Percentiles rank a stretch among this genome's conserved stretches.
phyloP scores from a whole-genome alignment of 2,329 filamentous ascomycete species.

The Arachnomyces sp. region DNA sequence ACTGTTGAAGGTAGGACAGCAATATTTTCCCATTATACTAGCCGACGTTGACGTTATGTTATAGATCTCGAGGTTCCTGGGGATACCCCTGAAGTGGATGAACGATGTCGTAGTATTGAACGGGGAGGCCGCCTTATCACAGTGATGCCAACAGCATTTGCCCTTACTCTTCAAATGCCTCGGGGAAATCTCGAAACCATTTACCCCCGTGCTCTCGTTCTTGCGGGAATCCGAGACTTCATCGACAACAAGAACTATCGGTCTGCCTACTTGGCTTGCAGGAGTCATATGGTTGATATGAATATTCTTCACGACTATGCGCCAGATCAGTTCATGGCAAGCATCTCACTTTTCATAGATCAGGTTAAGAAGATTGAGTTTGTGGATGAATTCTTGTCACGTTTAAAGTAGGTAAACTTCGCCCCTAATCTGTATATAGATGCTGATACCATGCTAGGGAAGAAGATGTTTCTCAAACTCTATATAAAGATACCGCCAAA shows the following conservation, averaged over 20 bases:
- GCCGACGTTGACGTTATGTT: conserved; percentile 15
- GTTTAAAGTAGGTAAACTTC: conserved; percentile 54
- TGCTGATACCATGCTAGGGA: conserved; percentile 42
- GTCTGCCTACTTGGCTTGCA: conserved; percentile 76
- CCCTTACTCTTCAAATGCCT: conserved; percentile 86
- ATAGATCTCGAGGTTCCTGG: conserved; percentile 70
- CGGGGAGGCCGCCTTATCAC: conserved; percentile 79
- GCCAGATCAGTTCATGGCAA: conserved; percentile 74
- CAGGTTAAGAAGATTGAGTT: conserved; percentile 75
- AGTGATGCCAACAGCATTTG: conserved; percentile 80
- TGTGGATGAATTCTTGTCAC: conserved; percentile 85
- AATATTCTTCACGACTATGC: conserved; percentile 93
- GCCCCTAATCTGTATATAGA: neutral
- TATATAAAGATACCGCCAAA: conserved; percentile 80
- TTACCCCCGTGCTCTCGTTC: conserved; percentile 81
- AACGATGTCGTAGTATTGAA: conserved; percentile 85
- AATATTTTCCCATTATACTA: neutral
- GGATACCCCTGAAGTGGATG: conserved; percentile 85
- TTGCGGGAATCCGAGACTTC: conserved; percentile 75
- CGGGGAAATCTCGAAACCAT: conserved; percentile 93
- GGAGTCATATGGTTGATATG: conserved; percentile 92
- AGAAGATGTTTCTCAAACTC: conserved; percentile 85
- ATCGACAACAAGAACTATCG: conserved; percentile 76
- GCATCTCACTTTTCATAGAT: conserved; percentile 67
- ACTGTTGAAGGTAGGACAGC: conserved; percentile 50